A percentile compares a stretch with the other conserved stretches of the same genome.
Evolutionary conservation across 2,329 filamentous ascomycete species (phyloP).

Genomic region (Trichoderma sp.): DNA sequence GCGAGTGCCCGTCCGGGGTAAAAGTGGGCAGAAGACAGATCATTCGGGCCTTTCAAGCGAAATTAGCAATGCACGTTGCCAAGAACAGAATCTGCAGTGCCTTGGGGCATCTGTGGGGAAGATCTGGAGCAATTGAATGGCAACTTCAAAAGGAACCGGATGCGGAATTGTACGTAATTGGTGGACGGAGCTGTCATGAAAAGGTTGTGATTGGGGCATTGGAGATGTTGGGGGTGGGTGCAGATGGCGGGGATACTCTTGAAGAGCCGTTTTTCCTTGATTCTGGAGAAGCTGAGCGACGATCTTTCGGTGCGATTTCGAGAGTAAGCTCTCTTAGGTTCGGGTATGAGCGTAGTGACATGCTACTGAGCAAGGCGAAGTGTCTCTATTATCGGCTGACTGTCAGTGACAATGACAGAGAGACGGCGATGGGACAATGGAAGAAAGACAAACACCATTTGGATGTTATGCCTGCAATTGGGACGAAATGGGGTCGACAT

Average conservation of each 20-base stretch:
- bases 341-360: neutral
- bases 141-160: neutral
- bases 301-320: neutral
- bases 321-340: neutral
- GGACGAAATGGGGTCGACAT: too few species aligned
- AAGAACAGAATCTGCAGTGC: too few species aligned
- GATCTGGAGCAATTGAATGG: neutral
- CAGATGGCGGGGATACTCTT: neutral
- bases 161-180: slow-evolving; percentile 4
- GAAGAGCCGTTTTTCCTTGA: neutral
- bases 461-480: too few species aligned
- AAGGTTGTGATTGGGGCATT: neutral
- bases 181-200: neutral
- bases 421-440: too few species aligned
- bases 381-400: neutral
- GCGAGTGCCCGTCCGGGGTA: neutral
- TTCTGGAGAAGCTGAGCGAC: slow-evolving; percentile 2
- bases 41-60: slow-evolving; percentile 3
- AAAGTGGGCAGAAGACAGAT: neutral
- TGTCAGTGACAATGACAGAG: neutral
- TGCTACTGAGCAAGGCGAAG: neutral
- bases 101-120: neutral
- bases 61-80: neutral
- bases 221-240: neutral
- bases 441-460: too few species aligned